Evolutionary conservation across 2,329 filamentous ascomycete genomes (phyloP).

Genomic region (Scedosporium dehoogii): DNA sequence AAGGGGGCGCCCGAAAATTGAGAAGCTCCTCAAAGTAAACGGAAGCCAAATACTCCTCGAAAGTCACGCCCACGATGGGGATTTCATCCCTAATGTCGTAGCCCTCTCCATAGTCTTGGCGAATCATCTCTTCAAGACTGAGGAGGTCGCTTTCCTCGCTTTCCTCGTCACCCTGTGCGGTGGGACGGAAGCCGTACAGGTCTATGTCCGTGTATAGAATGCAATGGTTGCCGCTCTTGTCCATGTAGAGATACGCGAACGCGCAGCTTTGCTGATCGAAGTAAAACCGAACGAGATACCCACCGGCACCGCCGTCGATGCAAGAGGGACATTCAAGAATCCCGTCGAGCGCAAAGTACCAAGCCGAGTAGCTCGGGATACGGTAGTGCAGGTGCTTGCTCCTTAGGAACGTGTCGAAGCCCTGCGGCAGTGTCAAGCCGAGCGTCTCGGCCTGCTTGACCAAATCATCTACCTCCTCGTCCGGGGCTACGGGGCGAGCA

Average conservation of each 20-base stretch:
- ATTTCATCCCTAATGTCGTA: neutral
- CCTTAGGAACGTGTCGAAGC: constrained; percentile 4
- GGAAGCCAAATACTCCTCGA: constrained; percentile 5
- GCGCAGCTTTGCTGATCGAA: constrained; percentile 4
- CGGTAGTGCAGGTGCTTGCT: constrained; percentile 2
- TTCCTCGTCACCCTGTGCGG: neutral
- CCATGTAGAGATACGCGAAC: constrained; percentile 6
- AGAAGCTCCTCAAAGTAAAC: constrained; percentile 6
- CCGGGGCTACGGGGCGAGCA: neutral
- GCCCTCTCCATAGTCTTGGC: neutral
- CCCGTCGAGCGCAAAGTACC: neutral
- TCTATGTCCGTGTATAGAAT: neutral
- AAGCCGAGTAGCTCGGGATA: neutral
- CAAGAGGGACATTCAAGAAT: neutral
- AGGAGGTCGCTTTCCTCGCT: neutral
- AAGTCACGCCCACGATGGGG: constrained; percentile 3
- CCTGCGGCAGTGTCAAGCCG: neutral
- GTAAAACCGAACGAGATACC: constrained; percentile 5
- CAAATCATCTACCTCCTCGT: neutral
- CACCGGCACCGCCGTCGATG: constrained; percentile 1
- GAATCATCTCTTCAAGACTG: neutral
- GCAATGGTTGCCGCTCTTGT: constrained; percentile 1
- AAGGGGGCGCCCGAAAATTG: neutral
- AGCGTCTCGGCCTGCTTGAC: neutral
- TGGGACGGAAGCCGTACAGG: neutral